Evolutionary conservation across 768 basidiomycete genomes (phyloP).

Genomic region (Astraeus odoratus): DNA sequence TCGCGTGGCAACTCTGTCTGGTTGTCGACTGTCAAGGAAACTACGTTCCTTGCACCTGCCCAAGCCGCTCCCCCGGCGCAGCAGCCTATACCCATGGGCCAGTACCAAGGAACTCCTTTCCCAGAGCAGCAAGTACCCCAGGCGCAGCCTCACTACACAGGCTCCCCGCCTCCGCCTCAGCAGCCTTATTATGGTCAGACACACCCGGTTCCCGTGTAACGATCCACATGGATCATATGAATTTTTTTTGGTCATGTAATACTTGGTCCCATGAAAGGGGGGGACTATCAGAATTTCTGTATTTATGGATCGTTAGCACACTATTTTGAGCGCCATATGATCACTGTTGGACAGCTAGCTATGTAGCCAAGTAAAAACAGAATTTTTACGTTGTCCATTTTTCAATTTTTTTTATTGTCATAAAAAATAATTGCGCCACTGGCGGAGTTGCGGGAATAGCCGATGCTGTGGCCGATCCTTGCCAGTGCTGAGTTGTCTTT

Average conservation of each 20-base stretch:
- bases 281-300: too few species aligned
- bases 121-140: background rate
- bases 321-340: too few species aligned
- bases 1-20: slow-evolving; percentile 26
- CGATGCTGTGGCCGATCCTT: slow-evolving; percentile 12
- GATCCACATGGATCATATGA: too few species aligned
- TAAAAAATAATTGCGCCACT: slow-evolving; percentile 7
- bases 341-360: too few species aligned
- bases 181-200: background rate
- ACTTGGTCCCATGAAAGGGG: too few species aligned
- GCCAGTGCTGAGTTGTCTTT: background rate
- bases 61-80: slow-evolving; percentile 4
- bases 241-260: background rate
- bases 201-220: slow-evolving; percentile 1
- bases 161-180: slow-evolving; percentile 5
- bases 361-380: too few species aligned
- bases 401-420: background rate
- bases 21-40: slow-evolving; percentile 27
- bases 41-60: slow-evolving; percentile 13
- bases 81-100: slow-evolving; percentile 13
- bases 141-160: slow-evolving; percentile 4
- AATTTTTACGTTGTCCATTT: background rate
- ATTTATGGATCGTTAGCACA: too few species aligned
- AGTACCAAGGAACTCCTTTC: slow-evolving; percentile 8
- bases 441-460: slow-evolving; percentile 27